Evolutionary conservation across 2,329 filamentous ascomycete species (phyloP).

Genomic region (Amauroascus verrucosus): DNA sequence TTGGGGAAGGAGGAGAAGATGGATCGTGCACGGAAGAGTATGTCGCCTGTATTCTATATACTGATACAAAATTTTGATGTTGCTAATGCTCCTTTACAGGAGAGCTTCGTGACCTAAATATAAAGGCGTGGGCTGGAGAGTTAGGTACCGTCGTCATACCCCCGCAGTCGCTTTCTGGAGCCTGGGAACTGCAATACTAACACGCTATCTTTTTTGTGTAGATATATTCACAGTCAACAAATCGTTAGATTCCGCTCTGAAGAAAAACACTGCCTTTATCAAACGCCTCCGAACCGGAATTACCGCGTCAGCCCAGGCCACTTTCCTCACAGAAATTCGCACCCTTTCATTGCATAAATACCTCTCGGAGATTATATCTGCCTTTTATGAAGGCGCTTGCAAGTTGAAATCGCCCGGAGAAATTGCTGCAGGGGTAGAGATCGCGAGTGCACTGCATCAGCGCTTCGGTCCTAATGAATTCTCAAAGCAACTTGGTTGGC

Average conservation of each 20-base stretch:
- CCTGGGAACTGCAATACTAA: constrained; percentile 18
- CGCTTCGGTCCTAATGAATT: constrained; percentile 85
- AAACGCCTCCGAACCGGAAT: constrained; percentile 88
- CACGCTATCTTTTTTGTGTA: constrained; percentile 27
- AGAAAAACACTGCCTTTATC: constrained; percentile 97
- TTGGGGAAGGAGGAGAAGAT: constrained; percentile 26
- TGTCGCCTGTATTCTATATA: constrained; percentile 12
- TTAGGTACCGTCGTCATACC: constrained; percentile 48
- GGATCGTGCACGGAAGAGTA: constrained; percentile 44
- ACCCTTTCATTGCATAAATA: constrained; percentile 91
- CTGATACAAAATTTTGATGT: background rate
- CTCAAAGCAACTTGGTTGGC: constrained; percentile 83
- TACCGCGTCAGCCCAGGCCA: constrained; percentile 64
- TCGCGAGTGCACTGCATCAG: constrained; percentile 90
- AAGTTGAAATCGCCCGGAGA: constrained; percentile 87
- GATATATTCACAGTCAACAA: constrained; percentile 67
- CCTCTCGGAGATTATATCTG: constrained; percentile 90
- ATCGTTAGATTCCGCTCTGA: constrained; percentile 85
- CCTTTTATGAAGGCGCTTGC: constrained; percentile 87
- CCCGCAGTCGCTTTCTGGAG: constrained; percentile 4
- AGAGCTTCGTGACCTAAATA: constrained; percentile 82
- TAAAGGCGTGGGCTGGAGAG: constrained; percentile 78
- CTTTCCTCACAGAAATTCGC: constrained; percentile 82
- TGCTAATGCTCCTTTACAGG: constrained; percentile 44
- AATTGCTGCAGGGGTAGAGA: constrained; percentile 81